Evolutionary conservation across 805 yeast genomes (phyloP).

Genomic region (Starmera pachycereana): DNA sequence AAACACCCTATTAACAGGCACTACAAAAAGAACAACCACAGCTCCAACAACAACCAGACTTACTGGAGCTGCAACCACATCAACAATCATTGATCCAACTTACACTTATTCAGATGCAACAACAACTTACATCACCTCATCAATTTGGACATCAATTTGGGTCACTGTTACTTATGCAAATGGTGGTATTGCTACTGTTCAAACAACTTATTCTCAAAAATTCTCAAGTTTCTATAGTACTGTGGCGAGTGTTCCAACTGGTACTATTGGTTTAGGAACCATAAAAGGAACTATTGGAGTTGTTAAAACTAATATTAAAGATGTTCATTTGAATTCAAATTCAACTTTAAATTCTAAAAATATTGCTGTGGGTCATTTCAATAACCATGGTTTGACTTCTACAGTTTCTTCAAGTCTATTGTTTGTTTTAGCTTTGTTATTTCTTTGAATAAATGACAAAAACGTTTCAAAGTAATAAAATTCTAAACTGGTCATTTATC

Average conservation of each 20-base stretch:
- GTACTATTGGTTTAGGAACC: slow-evolving; percentile 74
- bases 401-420: slow-evolving; percentile 8
- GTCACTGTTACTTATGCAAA: slow-evolving; percentile 36
- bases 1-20: neutral
- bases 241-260: slow-evolving; percentile 42
- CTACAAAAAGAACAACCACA: neutral
- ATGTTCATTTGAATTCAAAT: slow-evolving; percentile 21
- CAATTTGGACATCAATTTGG: slow-evolving; percentile 33
- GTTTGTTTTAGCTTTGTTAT: slow-evolving; percentile 10
- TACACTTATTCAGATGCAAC: slow-evolving; percentile 19
- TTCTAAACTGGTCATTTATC: neutral
- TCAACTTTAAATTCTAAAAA: slow-evolving; percentile 3
- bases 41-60: neutral
- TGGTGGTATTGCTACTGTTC: slow-evolving; percentile 36
- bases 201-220: slow-evolving; percentile 43
- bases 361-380: no score
- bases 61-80: neutral
- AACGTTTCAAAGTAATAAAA: neutral
- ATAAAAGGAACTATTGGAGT: slow-evolving; percentile 61
- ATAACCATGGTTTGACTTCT: neutral
- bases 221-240: slow-evolving; percentile 37
- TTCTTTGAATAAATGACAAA: slow-evolving; percentile 5
- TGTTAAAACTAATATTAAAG: slow-evolving; percentile 32
- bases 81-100: slow-evolving; percentile 9
- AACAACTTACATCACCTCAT: slow-evolving; percentile 21